Percentiles rank a stretch among this genome's conserved stretches.
Evolutionary conservation across 2,329 filamentous ascomycete genomes (phyloP).

Genomic region (Pseudogymnoascus verrucosus): DNA sequence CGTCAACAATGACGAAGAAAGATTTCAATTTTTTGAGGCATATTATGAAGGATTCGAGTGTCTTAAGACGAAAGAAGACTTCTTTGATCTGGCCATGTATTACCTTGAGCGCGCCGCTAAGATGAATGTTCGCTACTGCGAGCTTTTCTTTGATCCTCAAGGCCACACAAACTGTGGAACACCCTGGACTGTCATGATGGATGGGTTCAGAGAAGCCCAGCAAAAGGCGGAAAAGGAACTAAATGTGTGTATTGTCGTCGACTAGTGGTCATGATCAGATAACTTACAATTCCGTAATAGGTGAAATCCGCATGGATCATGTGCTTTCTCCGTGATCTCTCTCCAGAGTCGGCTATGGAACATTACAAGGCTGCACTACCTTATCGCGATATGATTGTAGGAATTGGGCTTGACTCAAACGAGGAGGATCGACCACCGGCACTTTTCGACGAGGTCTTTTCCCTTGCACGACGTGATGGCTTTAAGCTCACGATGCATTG

Average conservation of each 20-base stretch:
- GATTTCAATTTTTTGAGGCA: conserved; percentile 54
- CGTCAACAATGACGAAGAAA: conserved; percentile 10
- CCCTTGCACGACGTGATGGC: conserved; percentile 40
- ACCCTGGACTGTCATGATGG: conserved; percentile 50
- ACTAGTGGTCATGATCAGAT: background rate
- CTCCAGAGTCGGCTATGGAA: conserved; percentile 44
- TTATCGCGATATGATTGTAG: conserved; percentile 32
- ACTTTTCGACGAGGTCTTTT: conserved; percentile 54
- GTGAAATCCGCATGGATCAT: conserved; percentile 51
- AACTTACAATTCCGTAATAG: conserved; percentile 12
- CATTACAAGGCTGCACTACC: conserved; percentile 34
- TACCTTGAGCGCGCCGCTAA: conserved; percentile 57
- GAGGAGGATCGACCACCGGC: conserved; percentile 46
- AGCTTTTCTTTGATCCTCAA: conserved; percentile 74
- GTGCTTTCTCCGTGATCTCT: conserved; percentile 64
- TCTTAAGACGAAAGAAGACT: conserved; percentile 56
- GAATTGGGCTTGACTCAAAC: conserved; percentile 58
- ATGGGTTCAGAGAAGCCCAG: conserved; percentile 53
- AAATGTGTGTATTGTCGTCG: conserved; percentile 38
- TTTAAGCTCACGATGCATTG: conserved; percentile 61
- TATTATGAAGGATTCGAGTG: conserved; percentile 70
- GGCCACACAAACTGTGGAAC: conserved; percentile 59
- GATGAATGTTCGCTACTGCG: conserved; percentile 60
- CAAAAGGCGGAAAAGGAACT: conserved; percentile 49
- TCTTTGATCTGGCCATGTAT: conserved; percentile 59